Conservation (phyloP, 1,284 basidiomycete genomes). For the Irpex sp. region DNA sequence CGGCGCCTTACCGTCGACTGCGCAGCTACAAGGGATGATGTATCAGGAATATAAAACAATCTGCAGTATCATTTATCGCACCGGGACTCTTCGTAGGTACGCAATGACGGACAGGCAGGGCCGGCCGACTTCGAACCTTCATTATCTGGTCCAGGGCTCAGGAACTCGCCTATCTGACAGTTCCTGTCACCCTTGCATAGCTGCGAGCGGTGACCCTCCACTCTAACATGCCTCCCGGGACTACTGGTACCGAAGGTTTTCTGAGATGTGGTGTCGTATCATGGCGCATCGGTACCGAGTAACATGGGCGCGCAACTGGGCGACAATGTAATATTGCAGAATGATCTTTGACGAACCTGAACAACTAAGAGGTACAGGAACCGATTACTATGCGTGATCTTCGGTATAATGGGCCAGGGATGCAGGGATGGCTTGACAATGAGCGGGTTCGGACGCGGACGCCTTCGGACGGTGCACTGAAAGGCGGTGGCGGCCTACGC, state of each 20-base stretch:
- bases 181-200: background rate
- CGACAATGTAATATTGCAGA: background rate
- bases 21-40: background rate
- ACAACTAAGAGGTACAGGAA: background rate
- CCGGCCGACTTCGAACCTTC: background rate
- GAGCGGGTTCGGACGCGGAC: background rate
- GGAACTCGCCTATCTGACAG: background rate
- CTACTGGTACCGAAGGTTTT: too few relatives aligned
- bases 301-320: background rate
- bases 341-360: background rate
- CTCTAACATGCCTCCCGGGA: too few relatives aligned
- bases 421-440: background rate
- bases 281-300: background rate
- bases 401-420: background rate
- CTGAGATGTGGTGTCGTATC: background rate
- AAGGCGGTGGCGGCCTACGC: background rate
- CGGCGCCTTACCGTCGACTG: background rate
- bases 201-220: too few relatives aligned
- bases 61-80: background rate
- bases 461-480: background rate
- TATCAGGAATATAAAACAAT: background rate
- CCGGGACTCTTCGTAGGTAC: background rate
- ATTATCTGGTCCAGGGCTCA: background rate
- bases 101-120: too few relatives aligned
- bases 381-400: background rate